Evolutionary conservation across 169 alveolate genomes (phyloP).

Genomic region (Cryptosporidium viatorum): DNA sequence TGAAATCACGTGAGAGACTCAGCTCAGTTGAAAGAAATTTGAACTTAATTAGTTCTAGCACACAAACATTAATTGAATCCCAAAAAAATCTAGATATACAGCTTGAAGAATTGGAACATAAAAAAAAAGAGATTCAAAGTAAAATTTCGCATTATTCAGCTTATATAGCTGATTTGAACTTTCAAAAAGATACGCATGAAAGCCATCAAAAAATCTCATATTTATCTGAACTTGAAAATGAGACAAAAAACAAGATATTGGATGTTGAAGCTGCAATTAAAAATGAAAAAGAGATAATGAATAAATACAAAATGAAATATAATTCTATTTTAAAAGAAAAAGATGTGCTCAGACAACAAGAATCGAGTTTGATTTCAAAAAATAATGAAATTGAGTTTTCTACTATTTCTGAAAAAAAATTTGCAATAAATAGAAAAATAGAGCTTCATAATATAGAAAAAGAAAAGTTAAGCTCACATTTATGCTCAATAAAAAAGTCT

Average conservation of each 20-base stretch:
- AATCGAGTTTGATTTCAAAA: conserved; percentile 38
- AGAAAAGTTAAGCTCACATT: conserved; percentile 16
- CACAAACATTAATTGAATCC: not conserved
- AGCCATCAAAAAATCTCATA: not conserved
- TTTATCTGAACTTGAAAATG: conserved; percentile 14
- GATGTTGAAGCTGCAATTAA: not conserved
- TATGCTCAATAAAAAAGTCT: conserved; percentile 20
- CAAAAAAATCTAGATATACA: conserved; percentile 19
- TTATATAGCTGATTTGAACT: not conserved
- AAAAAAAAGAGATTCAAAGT: conserved; percentile 32
- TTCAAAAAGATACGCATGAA: conserved; percentile 3
- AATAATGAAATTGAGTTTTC: conserved; percentile 17
- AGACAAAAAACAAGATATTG: not conserved
- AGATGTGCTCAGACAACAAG: conserved; percentile 9
- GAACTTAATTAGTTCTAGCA: not conserved
- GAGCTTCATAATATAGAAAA: conserved; percentile 5
- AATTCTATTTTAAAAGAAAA: conserved; percentile 18
- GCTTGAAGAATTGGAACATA: conserved; percentile 17
- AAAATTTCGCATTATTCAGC: conserved; percentile 34
- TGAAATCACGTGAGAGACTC: conserved; percentile 24
- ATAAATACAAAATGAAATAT: not conserved
- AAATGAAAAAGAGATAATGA: not conserved
- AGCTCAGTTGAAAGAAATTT: not conserved
- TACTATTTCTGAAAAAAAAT: conserved; percentile 31
- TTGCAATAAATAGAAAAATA: conserved; percentile 10